Evolutionary conservation across 1,284 basidiomycete genomes (phyloP).

Genomic region (Filobasidium uniguttulatum): DNA sequence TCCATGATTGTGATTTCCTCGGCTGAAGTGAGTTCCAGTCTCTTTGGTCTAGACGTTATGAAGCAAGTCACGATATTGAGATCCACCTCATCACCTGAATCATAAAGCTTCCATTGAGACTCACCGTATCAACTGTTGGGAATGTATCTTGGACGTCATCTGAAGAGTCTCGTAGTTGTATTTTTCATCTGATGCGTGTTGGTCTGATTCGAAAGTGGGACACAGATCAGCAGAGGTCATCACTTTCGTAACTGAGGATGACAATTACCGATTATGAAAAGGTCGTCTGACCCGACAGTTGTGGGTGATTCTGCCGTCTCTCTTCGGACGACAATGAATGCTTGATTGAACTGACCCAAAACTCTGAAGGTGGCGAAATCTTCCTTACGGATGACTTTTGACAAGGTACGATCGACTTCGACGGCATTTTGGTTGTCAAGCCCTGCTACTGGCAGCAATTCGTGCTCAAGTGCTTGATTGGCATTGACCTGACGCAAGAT

Average conservation of each 20-base stretch:
- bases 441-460: constrained; percentile 41
- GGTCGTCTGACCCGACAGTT: constrained; percentile 47
- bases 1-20: constrained; percentile 83
- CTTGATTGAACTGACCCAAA: constrained; percentile 89
- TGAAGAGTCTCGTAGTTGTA: constrained; percentile 95
- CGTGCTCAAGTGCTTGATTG: constrained; percentile 1
- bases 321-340: constrained; percentile 68
- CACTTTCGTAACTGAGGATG: too few species aligned
- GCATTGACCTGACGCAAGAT: not conserved
- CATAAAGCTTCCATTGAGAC: constrained; percentile 23
- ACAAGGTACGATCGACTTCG: constrained; percentile 56
- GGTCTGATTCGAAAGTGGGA: constrained; percentile 19
- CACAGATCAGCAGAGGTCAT: not conserved
- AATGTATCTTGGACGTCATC: constrained; percentile 69
- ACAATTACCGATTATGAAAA: constrained; percentile 90
- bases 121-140: constrained; percentile 68
- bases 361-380: constrained; percentile 79
- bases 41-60: constrained; percentile 48
- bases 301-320: constrained; percentile 16
- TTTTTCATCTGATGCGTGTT: constrained; percentile 71
- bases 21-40: constrained; percentile 70
- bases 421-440: constrained; percentile 48
- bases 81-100: too few species aligned
- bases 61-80: constrained; percentile 4
- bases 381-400: constrained; percentile 70